These are phyloP conservation scores for Hyphopichia burtonii DNA, from an alignment of 1,139 yeast species.

Conservation along the genomic window DNA sequence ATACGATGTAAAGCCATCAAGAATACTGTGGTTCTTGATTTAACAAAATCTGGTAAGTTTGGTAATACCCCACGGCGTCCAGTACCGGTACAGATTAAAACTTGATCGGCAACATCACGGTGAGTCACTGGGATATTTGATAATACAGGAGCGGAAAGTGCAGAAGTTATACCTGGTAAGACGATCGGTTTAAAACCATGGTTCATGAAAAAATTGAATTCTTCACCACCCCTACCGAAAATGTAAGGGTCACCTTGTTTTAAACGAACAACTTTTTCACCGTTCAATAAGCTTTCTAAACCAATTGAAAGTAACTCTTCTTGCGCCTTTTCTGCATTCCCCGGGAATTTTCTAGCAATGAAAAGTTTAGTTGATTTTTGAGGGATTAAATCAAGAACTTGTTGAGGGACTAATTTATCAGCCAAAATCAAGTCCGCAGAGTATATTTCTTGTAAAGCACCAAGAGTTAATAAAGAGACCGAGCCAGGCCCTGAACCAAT, in stretches of 20 bases:
- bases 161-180: constrained; percentile 87
- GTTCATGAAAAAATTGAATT: constrained; percentile 61
- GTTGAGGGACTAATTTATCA: constrained; percentile 89
- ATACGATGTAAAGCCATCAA: constrained; percentile 90
- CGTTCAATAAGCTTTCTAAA: constrained; percentile 57
- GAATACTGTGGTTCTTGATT: constrained; percentile 78
- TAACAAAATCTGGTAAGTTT: constrained; percentile 68
- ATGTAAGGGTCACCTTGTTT: constrained; percentile 98
- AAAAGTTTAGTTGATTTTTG: constrained; percentile 62
- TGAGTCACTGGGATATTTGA: constrained; percentile 90
- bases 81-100: constrained; percentile 90
- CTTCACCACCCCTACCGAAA: constrained; percentile 97
- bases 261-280: constrained; percentile 78
- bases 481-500: constrained; percentile 97
- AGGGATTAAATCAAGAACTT: constrained; percentile 81
- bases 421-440: constrained; percentile 84
- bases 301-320: constrained; percentile 76
- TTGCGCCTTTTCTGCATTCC: constrained; percentile 94
- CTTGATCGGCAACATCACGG: constrained; percentile 90
- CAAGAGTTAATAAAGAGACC: constrained; percentile 74
- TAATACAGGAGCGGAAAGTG: constrained; percentile 85
- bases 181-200: constrained; percentile 74
- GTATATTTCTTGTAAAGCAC: constrained; percentile 79
- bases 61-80: constrained; percentile 88
- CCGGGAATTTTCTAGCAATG: constrained; percentile 93